Evolutionary conservation across 208 protist species (phyloP).

Genomic region (Angomonas ambiguus): DNA sequence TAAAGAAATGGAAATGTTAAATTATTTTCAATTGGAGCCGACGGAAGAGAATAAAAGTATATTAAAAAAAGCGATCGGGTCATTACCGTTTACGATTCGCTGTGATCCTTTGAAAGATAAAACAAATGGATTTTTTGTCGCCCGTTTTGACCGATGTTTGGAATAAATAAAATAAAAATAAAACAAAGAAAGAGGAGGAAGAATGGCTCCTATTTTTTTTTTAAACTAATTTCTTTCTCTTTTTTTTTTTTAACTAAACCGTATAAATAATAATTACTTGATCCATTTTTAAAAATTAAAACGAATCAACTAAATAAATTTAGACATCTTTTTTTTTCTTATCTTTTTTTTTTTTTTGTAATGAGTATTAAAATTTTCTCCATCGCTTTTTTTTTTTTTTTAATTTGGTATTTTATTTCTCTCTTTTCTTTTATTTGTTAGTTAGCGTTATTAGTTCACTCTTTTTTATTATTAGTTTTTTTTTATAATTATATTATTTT

Average conservation of each 20-base stretch:
- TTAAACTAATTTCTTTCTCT: conserved; percentile 1
- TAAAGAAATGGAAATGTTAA: conserved; percentile 6
- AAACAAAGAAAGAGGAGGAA: neutral
- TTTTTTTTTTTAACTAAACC: neutral
- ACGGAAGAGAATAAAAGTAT: neutral
- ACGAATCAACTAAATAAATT: neutral
- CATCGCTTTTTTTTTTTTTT: neutral
- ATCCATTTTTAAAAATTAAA: neutral
- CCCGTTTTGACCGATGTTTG: conserved; percentile 71
- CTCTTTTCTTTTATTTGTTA: neutral
- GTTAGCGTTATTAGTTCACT: conserved; percentile 9
- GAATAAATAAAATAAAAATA: conserved; percentile 2
- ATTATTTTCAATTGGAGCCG: too few species aligned
- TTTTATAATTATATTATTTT: neutral
- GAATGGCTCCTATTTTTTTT: neutral
- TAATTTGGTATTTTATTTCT: neutral
- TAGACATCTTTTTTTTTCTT: neutral
- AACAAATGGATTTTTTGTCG: conserved; percentile 88
- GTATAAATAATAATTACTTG: neutral
- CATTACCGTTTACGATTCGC: conserved; percentile 78
- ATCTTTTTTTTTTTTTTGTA: conserved; percentile 5
- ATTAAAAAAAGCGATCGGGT: conserved; percentile 23
- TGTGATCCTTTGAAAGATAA: conserved; percentile 65
- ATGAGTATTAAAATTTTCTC: neutral
- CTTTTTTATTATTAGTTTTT: conserved; percentile 13